phyloP scores from a whole-genome alignment of 768 basidiomycete genomes.

The Leucosporidium scottii region DNA sequence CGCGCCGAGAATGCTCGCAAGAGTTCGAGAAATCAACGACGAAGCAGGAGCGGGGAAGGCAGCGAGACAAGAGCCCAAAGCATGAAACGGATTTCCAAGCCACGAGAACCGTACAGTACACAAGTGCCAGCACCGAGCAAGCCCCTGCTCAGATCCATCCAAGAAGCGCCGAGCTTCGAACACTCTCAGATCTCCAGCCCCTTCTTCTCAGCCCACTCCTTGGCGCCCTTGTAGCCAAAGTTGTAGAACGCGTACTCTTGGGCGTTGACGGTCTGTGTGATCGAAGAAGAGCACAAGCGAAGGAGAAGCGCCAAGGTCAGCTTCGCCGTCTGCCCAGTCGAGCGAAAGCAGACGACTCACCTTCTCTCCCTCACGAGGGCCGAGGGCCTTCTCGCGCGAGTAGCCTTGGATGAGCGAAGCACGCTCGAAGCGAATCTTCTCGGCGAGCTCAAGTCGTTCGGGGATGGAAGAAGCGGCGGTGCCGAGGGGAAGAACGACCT shows the following conservation, averaged over 20 bases:
- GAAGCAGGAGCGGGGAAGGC: no score
- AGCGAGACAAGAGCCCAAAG: no score
- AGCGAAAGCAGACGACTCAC: neutral
- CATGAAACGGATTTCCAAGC: no score
- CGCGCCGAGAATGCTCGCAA: no score
- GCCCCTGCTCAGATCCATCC: no score
- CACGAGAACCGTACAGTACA: no score
- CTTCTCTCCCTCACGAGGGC: neutral
- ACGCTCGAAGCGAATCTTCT: slow-evolving; percentile 29
- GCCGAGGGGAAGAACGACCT: slow-evolving; percentile 14
- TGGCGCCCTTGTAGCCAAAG: slow-evolving; percentile 7
- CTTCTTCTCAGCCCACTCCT: slow-evolving; percentile 2
- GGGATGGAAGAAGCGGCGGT: neutral
- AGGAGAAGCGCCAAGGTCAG: neutral
- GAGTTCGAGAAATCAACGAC: no score
- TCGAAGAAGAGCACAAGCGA: neutral
- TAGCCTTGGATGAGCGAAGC: slow-evolving; percentile 31
- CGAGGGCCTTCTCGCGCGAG: slow-evolving; percentile 24
- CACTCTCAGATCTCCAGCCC: neutral
- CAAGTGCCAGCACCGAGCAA: no score
- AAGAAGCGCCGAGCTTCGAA: no score
- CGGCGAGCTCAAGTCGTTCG: slow-evolving; percentile 20
- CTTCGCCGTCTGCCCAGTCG: no score
- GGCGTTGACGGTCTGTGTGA: neutral
- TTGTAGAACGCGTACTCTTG: slow-evolving; percentile 5